Evolutionary conservation across 495 filamentous ascomycete genomes (phyloP), one percentile per base, ranked within the genome.

Genomic region (Choiromyces venosus): DNA sequence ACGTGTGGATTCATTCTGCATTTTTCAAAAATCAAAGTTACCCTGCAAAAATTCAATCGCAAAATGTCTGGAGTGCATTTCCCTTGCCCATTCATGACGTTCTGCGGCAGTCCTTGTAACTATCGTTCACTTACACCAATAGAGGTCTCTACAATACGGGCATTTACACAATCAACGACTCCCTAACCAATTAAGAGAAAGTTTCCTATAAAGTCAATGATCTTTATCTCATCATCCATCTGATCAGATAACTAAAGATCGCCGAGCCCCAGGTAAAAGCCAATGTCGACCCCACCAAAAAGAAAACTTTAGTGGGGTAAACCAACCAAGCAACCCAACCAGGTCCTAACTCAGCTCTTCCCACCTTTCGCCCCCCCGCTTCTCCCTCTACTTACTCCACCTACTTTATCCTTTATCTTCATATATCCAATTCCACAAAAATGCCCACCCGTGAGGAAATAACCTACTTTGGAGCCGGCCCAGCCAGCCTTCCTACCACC

Each of bases 401-500:
- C 25, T n/a, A n/a, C n/a, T n/a, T n/a, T n/a, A n/a, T n/a, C n/a
- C n/a, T n/a, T n/a, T n/a, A n/a, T n/a, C n/a, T n/a, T 56, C 25
- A n/a, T 29, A 42, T 36, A n/a, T 29, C 14, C 33, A 33, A 69
- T 65, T 16, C 65, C 69, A 25, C 21, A 19, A 73, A 65, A 12
- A 89, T 89, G 87, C 87, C 87, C 69, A 71, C 83, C 38, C 84
- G 91, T 78, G 84, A 86, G 82, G 88, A 93, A 77, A 85, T 93
- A 79, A 83, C 86, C 73, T 93, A 93, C 84, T 92, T 95, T 80
- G 93, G 93, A 71, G 93, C 93, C 36, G 93, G 94, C 71, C 94
- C 94, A 64, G 93, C 94, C 37, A 85, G 88, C 52, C 86, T 98
- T 4, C 93, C 93, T 4, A 95, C 91, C 12, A 76, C 86, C 16